These are phyloP conservation scores for Podosphaera fusca DNA, from an alignment of 2,329 filamentous ascomycete species.

Conservation along the genomic window DNA sequence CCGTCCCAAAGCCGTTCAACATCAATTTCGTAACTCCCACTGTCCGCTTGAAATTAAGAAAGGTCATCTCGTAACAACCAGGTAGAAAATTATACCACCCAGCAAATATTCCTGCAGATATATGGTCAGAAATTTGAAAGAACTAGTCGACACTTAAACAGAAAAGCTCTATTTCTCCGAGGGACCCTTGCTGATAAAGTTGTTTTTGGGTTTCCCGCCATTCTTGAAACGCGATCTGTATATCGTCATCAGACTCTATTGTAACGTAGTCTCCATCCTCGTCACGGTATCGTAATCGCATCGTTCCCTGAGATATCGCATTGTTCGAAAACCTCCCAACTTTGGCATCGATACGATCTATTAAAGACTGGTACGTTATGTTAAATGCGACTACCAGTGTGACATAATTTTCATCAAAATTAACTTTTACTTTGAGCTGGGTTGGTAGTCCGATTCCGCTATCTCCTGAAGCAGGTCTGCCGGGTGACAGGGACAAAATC, in stretches of 20 bases:
- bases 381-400: slow-evolving; percentile 92
- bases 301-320: slow-evolving; percentile 58
- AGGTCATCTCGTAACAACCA: slow-evolving; percentile 6
- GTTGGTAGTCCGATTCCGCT: slow-evolving; percentile 33
- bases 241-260: slow-evolving; percentile 88
- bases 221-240: slow-evolving; percentile 84
- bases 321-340: slow-evolving; percentile 66
- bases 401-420: slow-evolving; percentile 75
- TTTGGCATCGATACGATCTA: slow-evolving; percentile 91
- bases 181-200: slow-evolving; percentile 38
- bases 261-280: slow-evolving; percentile 83
- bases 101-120: slow-evolving; percentile 4
- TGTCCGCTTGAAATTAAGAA: slow-evolving; percentile 6
- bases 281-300: slow-evolving; percentile 77
- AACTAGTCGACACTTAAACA: slow-evolving; percentile 30
- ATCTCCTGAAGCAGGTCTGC: slow-evolving; percentile 12
- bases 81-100: slow-evolving; percentile 4
- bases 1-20: slow-evolving; percentile 13
- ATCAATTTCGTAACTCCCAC: slow-evolving; percentile 12
- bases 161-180: slow-evolving; percentile 79
- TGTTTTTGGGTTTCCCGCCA: slow-evolving; percentile 59
- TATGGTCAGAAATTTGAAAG: slow-evolving; percentile 3
- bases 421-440: slow-evolving; percentile 89
- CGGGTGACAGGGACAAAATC: slow-evolving; percentile 24
- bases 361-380: slow-evolving; percentile 79